These are phyloP conservation scores for Acer campestre DNA, from an alignment of 345 rosid genomes.

Conservation along the genomic window DNA sequence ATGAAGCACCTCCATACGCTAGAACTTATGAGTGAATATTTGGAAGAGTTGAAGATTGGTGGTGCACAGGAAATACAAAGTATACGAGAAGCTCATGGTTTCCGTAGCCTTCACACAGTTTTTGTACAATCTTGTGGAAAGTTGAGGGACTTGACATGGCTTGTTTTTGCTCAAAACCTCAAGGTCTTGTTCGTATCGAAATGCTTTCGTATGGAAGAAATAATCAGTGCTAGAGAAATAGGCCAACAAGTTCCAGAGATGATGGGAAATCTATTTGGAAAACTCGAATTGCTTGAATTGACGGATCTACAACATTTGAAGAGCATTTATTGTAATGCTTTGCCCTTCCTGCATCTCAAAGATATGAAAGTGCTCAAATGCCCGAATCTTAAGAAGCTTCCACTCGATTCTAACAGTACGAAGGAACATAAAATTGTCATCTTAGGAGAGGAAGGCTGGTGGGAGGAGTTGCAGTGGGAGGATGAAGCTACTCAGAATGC, in stretches of 20 bases:
- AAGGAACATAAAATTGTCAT: not conserved
- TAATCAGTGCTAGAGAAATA: slow-evolving; percentile 1
- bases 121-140: not conserved
- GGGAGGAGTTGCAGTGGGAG: slow-evolving; percentile 1
- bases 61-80: not conserved
- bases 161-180: slow-evolving; percentile 15
- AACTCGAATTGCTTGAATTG: not conserved
- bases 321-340: slow-evolving; percentile 11
- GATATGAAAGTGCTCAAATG: not conserved
- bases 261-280: not conserved
- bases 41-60: slow-evolving; percentile 4
- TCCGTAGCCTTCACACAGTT: not conserved
- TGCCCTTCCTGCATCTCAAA: not conserved
- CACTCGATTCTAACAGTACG: not conserved
- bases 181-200: not conserved
- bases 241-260: not conserved
- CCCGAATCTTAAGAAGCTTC: slow-evolving; percentile 18
- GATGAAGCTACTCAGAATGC: slow-evolving; percentile 7
- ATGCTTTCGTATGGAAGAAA: not conserved
- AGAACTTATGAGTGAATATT: not conserved
- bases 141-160: slow-evolving; percentile 18
- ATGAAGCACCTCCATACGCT: not conserved
- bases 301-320: not conserved
- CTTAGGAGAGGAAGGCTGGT: not conserved
- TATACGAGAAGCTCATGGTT: not conserved